phyloP scores from a whole-genome alignment of 345 rosid species.

The Capsella bursapastoris region DNA sequence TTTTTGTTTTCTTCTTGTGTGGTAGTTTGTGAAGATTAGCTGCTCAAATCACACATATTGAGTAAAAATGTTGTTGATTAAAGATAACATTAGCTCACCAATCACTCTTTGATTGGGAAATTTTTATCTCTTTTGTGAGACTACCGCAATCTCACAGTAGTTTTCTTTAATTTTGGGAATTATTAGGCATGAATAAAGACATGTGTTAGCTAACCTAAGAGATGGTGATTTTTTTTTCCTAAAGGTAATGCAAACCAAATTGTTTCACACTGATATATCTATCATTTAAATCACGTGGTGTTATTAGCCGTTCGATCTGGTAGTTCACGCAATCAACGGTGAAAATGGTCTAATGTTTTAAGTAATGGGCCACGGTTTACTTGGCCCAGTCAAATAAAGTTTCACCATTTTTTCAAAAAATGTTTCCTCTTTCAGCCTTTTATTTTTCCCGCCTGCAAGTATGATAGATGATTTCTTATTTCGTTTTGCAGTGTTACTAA shows the following conservation, averaged over 20 bases:
- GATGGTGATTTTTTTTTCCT: not conserved
- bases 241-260: not conserved
- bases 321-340: slow-evolving; percentile 41
- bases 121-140: slow-evolving; percentile 17
- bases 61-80: slow-evolving; percentile 7
- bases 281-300: slow-evolving; percentile 36
- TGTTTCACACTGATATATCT: not conserved
- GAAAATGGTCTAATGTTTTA: not conserved
- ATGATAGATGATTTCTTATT: not conserved
- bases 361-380: slow-evolving; percentile 33
- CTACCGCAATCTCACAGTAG: not conserved
- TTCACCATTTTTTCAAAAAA: not conserved
- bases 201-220: not conserved
- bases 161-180: slow-evolving; percentile 18
- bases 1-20: not conserved
- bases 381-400: slow-evolving; percentile 33
- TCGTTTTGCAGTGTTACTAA: slow-evolving; percentile 3
- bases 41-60: not conserved
- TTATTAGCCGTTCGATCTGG: slow-evolving; percentile 43
- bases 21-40: not conserved
- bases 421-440: not conserved
- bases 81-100: slow-evolving; percentile 26
- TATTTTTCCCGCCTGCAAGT: slow-evolving; percentile 31
- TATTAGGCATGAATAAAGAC: not conserved
- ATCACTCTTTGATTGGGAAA: slow-evolving; percentile 23